Evolutionary conservation across 352 stramenopile species (phyloP).

Genomic region (Phytopythium litorale): DNA sequence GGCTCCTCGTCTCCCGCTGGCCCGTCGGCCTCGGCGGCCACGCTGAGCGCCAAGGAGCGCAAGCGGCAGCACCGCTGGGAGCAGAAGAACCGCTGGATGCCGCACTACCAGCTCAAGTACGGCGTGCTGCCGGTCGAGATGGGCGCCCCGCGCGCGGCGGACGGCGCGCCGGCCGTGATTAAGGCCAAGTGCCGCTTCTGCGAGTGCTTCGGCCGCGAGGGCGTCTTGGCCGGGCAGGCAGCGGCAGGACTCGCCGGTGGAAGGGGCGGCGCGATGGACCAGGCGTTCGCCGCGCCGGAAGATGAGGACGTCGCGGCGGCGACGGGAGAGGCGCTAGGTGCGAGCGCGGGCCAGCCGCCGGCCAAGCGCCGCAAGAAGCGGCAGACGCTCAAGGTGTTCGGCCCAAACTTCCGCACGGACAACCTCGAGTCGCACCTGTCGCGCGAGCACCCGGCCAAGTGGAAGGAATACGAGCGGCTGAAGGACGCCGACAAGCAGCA

Average conservation of each 20-base stretch:
- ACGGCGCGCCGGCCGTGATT: conserved; percentile 24
- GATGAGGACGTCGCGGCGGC: background rate
- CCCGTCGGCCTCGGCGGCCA: background rate
- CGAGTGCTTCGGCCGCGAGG: conserved; percentile 47
- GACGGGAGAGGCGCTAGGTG: background rate
- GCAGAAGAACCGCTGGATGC: conserved; percentile 65
- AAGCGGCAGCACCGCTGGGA: conserved; percentile 57
- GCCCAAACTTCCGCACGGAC: conserved; percentile 53
- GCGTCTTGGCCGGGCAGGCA: background rate
- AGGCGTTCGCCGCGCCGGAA: conserved; percentile 1
- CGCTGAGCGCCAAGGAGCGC: conserved; percentile 29
- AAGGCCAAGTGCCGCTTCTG: conserved; percentile 61
- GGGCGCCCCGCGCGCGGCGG: conserved; percentile 9
- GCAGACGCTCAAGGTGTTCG: conserved; percentile 59
- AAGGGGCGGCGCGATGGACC: background rate
- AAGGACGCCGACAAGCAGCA: conserved; percentile 37
- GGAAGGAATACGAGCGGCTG: conserved; percentile 48
- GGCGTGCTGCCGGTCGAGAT: conserved; percentile 47
- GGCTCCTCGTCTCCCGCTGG: background rate
- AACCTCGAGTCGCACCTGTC: conserved; percentile 53
- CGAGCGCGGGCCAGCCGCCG: conserved; percentile 5
- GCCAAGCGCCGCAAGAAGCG: conserved; percentile 48
- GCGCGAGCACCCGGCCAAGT: conserved; percentile 40
- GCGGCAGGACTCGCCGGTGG: too few species aligned
- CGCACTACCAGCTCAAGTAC: conserved; percentile 61